These are phyloP conservation scores for Nakaseomyces nivariensis DNA, from an alignment of 1,139 yeast species.

Conservation along the genomic window DNA sequence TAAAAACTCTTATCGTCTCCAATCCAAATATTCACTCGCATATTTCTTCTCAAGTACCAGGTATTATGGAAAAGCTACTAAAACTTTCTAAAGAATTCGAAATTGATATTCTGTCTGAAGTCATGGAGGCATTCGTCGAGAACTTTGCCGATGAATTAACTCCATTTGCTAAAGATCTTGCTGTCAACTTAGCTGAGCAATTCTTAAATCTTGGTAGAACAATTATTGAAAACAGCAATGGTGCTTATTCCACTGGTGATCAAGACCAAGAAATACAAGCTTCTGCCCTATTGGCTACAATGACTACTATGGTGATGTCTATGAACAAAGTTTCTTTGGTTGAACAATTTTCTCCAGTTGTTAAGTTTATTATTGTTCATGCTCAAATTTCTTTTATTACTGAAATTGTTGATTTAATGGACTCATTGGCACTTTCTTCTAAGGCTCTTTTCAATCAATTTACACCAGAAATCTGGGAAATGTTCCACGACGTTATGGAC, in stretches of 20 bases:
- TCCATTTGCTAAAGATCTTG: slow-evolving; percentile 85
- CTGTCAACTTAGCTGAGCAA: slow-evolving; percentile 68
- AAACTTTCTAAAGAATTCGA: slow-evolving; percentile 75
- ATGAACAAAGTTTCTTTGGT: slow-evolving; percentile 74
- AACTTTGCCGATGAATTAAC: slow-evolving; percentile 77
- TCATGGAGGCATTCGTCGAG: slow-evolving; percentile 93
- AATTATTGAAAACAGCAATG: slow-evolving; percentile 39
- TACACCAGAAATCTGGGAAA: slow-evolving; percentile 31
- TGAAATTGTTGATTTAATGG: slow-evolving; percentile 69
- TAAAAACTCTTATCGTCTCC: slow-evolving; percentile 66
- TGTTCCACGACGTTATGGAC: slow-evolving; percentile 31
- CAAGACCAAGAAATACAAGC: slow-evolving; percentile 87
- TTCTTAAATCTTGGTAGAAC: slow-evolving; percentile 64
- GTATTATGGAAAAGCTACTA: slow-evolving; percentile 71
- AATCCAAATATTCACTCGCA: slow-evolving; percentile 56
- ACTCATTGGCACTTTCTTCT: slow-evolving; percentile 29
- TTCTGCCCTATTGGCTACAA: slow-evolving; percentile 73
- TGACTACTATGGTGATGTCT: slow-evolving; percentile 75
- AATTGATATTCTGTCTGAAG: slow-evolving; percentile 74
- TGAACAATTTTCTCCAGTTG: slow-evolving; percentile 61
- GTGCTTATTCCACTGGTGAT: slow-evolving; percentile 37
- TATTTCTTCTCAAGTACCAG: slow-evolving; percentile 61
- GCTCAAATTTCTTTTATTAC: slow-evolving; percentile 66
- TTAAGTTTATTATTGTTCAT: slow-evolving; percentile 54
- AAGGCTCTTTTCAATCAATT: slow-evolving; percentile 24